Evolutionary conservation across 176 grass and related monocot species (phyloP).

Genomic region (Thinopyrum elongatum): DNA sequence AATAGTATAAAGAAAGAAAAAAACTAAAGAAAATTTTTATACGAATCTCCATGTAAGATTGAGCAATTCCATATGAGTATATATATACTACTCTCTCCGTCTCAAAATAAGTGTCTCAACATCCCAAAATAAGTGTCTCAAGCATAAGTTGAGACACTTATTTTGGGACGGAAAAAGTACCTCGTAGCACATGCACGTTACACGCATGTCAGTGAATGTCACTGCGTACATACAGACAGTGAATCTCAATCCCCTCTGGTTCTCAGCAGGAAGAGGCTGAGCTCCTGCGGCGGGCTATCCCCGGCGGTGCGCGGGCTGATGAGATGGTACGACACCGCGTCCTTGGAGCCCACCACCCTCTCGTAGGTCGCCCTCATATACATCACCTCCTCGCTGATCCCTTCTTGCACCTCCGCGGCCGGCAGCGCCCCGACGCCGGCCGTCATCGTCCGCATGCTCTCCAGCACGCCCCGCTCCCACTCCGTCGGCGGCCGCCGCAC

Average conservation of each 20-base stretch:
- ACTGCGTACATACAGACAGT: no score
- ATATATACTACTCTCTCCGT: no score
- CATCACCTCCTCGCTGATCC: conserved; percentile 28
- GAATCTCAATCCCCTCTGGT: conserved; percentile 25
- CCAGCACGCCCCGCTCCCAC: conserved; percentile 34
- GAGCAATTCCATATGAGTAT: no score
- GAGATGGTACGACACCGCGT: conserved; percentile 60
- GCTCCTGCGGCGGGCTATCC: conserved; percentile 50
- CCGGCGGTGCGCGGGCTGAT: conserved; percentile 26
- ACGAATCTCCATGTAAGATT: no score
- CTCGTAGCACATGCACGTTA: no score
- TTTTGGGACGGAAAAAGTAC: no score
- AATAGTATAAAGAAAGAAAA: no score
- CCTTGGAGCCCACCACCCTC: conserved; percentile 48
- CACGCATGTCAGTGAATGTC: no score
- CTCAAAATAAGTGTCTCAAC: no score
- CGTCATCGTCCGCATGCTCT: conserved; percentile 44
- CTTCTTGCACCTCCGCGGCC: not conserved
- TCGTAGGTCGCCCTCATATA: conserved; percentile 63
- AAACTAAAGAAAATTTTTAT: no score
- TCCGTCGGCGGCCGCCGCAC: conserved; percentile 34
- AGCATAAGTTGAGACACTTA: no score
- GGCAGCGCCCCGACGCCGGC: conserved; percentile 45
- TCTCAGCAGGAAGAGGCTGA: conserved; percentile 56
- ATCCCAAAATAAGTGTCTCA: no score